Evolutionary conservation across 768 basidiomycete genomes (phyloP), one percentile per base, ranked within the genome.

Genomic region (Tulasnella sp.): DNA sequence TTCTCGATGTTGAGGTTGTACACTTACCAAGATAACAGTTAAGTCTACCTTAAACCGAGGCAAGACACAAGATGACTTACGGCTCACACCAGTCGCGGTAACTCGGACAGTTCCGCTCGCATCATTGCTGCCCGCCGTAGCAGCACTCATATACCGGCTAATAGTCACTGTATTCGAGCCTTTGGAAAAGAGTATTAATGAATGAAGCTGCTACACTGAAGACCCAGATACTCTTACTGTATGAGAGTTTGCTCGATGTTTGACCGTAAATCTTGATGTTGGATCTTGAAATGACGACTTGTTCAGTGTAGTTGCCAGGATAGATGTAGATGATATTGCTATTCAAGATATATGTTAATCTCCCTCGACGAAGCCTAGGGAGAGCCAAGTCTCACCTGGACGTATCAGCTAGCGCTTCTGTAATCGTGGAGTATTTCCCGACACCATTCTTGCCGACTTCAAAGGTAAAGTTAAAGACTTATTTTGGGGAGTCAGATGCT

Each of bases 71-170:
- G 67, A 17, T 1, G 11, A 74, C 73, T 74, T 29, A 74, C 73
- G 42, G 37, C 74, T 78, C 29, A 79, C 78, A 34, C 76, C 78
- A 8, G 71, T 54, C 0, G 78, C 78, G 17, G 49, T 31, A 37
- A 79, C 78, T 29, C 76, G 67, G 42, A 79, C 78, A 11, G 79
- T 79, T 17, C 76, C 79, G 37, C 78, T 78, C 11, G 40, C 39
- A 29, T 78, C 78, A 67, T 79, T 76, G 25, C 76, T 71, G 11
- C 79, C 79, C 19, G 78, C 79, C 14, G 15, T 34, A 8, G 76
- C 78, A 6, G 82, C 81, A 19, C 22, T 19, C 37, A 64, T 68
- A 31, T 76, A 37, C 25, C 49, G 52, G 36, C 42, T 49, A 45
- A 74, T 77, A 25, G 77, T 77, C 2, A 75, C 42, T n/a, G 73